A percentile compares a stretch with the other conserved stretches of the same genome.
Evolutionary conservation across 2,329 filamentous ascomycete species (phyloP).

Genomic region (Exutisphaerella laricina): DNA sequence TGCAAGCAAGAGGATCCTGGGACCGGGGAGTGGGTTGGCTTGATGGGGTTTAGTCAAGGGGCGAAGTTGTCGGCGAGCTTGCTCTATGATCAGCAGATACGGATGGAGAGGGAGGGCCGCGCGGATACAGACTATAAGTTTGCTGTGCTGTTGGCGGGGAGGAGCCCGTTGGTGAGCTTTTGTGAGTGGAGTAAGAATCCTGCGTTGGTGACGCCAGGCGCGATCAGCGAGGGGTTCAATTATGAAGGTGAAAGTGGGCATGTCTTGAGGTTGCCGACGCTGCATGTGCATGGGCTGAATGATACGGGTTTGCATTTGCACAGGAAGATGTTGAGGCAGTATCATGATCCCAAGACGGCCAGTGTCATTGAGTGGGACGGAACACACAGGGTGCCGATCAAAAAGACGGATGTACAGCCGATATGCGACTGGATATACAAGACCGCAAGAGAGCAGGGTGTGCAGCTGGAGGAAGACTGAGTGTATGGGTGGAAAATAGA

Average conservation of each 20-base stretch:
- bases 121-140: conserved; percentile 50
- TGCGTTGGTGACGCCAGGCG: conserved; percentile 38
- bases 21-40: conserved; percentile 45
- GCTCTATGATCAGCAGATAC: conserved; percentile 55
- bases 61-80: conserved; percentile 45
- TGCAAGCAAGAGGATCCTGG: conserved; percentile 43
- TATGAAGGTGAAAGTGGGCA: conserved; percentile 42
- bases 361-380: conserved; percentile 68
- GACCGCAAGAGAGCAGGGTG: conserved; percentile 48
- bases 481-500: too few species aligned
- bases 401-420: conserved; percentile 57
- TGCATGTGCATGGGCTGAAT: conserved; percentile 62
- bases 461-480: conserved; percentile 18
- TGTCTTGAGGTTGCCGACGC: conserved; percentile 52
- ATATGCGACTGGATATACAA: conserved; percentile 51
- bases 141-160: conserved; percentile 57
- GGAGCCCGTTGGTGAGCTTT: conserved; percentile 54
- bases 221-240: conserved; percentile 43
- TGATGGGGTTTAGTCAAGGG: conserved; percentile 48
- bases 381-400: conserved; percentile 64
- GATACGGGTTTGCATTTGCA: conserved; percentile 58
- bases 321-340: conserved; percentile 51
- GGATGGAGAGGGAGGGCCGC: conserved; percentile 36
- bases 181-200: conserved; percentile 36
- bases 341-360: conserved; percentile 52